phyloP scores from a whole-genome alignment of 352 stramenopile genomes.

The Pythium pyrilobum region DNA sequence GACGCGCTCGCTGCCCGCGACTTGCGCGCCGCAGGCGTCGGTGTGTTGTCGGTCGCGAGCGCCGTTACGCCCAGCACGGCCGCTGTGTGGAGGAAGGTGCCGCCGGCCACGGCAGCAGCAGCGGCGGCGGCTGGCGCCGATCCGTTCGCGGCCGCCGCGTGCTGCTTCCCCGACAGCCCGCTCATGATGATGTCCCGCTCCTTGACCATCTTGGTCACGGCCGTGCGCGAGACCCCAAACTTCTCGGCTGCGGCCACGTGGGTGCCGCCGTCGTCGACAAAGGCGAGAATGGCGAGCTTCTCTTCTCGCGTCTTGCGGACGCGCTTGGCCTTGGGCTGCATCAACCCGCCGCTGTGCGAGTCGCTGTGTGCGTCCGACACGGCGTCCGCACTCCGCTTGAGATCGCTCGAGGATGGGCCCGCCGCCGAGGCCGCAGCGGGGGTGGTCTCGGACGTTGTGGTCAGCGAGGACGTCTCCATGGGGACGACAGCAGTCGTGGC shows the following conservation, averaged over 20 bases:
- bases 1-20: neutral
- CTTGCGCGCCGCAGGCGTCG: conserved; percentile 4
- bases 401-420: no score
- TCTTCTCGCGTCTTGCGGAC: conserved; percentile 81
- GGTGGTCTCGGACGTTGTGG: no score
- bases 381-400: conserved; percentile 6
- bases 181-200: conserved; percentile 62
- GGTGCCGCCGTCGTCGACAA: conserved; percentile 72
- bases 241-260: conserved; percentile 72
- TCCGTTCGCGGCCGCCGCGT: conserved; percentile 1
- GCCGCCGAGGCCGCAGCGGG: no score
- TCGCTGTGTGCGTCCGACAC: neutral
- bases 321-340: conserved; percentile 37
- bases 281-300: conserved; percentile 79
- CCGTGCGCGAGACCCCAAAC: conserved; percentile 75
- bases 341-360: neutral
- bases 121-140: neutral
- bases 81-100: neutral
- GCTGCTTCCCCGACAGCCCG: conserved; percentile 11
- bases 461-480: no score
- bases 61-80: neutral
- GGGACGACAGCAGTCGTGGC: no score
- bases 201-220: conserved; percentile 86
- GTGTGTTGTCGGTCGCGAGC: neutral
- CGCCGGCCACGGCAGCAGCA: neutral